Base-by-base conservation (phyloP, 78 protist species). In the Cyanophora paradoxa region DNA sequence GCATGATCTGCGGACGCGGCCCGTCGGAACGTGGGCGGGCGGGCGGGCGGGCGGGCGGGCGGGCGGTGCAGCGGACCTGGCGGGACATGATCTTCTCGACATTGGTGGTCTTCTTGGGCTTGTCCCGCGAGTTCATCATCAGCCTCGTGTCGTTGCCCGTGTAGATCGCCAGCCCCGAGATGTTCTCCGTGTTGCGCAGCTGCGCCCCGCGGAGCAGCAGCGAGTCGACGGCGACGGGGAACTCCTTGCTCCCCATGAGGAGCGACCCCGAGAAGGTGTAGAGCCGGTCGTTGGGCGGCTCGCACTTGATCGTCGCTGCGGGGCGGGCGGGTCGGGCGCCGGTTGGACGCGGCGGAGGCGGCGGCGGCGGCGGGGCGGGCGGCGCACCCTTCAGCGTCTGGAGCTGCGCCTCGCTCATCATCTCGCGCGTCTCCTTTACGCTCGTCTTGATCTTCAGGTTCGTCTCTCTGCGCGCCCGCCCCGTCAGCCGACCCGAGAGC, bases 111-210 rank as follows among this genome's bases (percentile, higher is more conserved):
- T 67, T 79, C 39, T 3, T 1, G 56, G 52, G 48, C 13, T 28
- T 68, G 50, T 33, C 41, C 24, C 20, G 16, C 48, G 65, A 28
- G 46, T 28, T 63, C 72, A n/a, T 37, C 57, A 34, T 39, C 62
- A 85, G 28, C 79, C 85, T 90, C 20, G 85, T 70, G 44, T 90
- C 80, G 28, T 28, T 16, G 16, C 89, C 90, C 0, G 81, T 74
- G 69, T 73, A 76, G n/a, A 81, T 40, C 34, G 82, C 88, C 2
- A 76, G 42, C 1, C 84, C 89, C 26, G 28, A 20, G 52, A 77
- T 39, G 80, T 78, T 87, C 6, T 79, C 89, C 2, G 97, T 89
- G 72, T 90, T 93, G 59, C 92, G 66, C 36, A 96, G 83, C 42
- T 26, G 67, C 20, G 61, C 28, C 20, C 93, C 69, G 28, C 77